Percentiles rank a stretch among this genome's conserved stretches.
phyloP scores from a whole-genome alignment of 805 yeast species.

The Nakazawaea molendinolei region DNA sequence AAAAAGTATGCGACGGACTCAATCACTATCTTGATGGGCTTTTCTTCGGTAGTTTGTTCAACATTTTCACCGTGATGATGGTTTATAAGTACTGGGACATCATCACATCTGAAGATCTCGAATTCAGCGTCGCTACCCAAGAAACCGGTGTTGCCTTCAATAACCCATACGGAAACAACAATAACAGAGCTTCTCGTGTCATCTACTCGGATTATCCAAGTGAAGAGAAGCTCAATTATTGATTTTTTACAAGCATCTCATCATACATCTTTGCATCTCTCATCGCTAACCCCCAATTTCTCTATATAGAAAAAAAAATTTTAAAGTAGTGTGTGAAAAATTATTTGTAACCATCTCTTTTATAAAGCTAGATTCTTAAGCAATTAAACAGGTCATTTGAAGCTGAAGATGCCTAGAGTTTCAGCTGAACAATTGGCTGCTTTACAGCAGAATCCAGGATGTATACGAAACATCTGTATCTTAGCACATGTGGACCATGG shows the following conservation, averaged over 20 bases:
- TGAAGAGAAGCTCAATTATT: background rate
- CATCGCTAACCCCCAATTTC: background rate
- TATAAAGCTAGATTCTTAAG: background rate
- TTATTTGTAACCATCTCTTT: background rate
- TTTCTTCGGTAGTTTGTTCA: constrained; percentile 76
- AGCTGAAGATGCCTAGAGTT: constrained; percentile 31
- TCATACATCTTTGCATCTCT: background rate
- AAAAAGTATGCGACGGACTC: constrained; percentile 57
- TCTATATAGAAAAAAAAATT: background rate
- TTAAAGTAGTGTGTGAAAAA: too few relatives aligned
- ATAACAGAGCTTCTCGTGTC: constrained; percentile 1
- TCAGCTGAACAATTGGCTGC: constrained; percentile 56
- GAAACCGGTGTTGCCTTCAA: constrained; percentile 28
- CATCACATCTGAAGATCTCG: constrained; percentile 90
- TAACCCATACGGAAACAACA: background rate
- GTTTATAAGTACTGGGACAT: constrained; percentile 94
- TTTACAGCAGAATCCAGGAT: constrained; percentile 62
- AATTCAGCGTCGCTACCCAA: constrained; percentile 65
- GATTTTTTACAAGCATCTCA: background rate
- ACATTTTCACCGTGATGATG: constrained; percentile 86
- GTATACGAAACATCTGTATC: constrained; percentile 86
- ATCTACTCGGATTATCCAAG: too few relatives aligned
- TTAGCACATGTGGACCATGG: constrained; percentile 99
- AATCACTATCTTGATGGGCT: constrained; percentile 89
- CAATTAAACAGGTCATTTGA: background rate